Conservation (phyloP, 2,329 filamentous ascomycete genomes). For the Xylaria polymorpha region DNA sequence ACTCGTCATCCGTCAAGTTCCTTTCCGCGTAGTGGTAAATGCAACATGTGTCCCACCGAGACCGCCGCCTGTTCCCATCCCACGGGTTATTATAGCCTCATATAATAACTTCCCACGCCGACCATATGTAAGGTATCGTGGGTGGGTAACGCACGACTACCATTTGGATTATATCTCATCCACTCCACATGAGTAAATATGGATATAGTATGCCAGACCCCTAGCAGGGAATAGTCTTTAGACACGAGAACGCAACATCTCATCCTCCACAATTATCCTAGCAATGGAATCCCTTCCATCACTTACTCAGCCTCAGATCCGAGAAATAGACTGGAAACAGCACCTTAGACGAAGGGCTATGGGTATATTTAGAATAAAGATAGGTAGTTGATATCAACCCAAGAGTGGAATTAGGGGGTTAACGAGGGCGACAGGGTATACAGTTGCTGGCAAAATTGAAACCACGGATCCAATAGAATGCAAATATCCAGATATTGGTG, state of each 20-base stretch:
- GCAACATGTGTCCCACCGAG: slow-evolving; percentile 23
- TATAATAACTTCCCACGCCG: slow-evolving; percentile 2
- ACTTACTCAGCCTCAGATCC: not conserved
- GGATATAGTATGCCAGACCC: slow-evolving; percentile 8
- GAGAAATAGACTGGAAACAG: slow-evolving; percentile 19
- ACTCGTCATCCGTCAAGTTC: slow-evolving; percentile 30
- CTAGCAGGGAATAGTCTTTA: not conserved
- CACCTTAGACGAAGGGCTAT: slow-evolving; percentile 12
- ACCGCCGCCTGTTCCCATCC: slow-evolving; percentile 11
- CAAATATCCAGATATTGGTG: slow-evolving; percentile 8
- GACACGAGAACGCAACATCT: slow-evolving; percentile 3
- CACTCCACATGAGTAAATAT: not conserved
- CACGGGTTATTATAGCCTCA: slow-evolving; percentile 4
- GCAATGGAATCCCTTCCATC: slow-evolving; percentile 14
- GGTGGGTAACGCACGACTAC: not conserved
- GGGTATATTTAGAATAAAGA: slow-evolving; percentile 27
- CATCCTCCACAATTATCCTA: slow-evolving; percentile 10
- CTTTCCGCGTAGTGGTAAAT: slow-evolving; percentile 24
- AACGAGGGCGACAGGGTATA: slow-evolving; percentile 25
- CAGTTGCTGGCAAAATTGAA: slow-evolving; percentile 15
- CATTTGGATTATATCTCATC: slow-evolving; percentile 6
- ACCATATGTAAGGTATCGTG: slow-evolving; percentile 1
- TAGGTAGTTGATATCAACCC: slow-evolving; percentile 27
- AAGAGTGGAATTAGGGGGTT: not conserved
- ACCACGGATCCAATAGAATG: slow-evolving; percentile 16